Base-by-base conservation (phyloP, 2,329 filamentous ascomycete genomes). In the Periglandula ipomoeae region DNA sequence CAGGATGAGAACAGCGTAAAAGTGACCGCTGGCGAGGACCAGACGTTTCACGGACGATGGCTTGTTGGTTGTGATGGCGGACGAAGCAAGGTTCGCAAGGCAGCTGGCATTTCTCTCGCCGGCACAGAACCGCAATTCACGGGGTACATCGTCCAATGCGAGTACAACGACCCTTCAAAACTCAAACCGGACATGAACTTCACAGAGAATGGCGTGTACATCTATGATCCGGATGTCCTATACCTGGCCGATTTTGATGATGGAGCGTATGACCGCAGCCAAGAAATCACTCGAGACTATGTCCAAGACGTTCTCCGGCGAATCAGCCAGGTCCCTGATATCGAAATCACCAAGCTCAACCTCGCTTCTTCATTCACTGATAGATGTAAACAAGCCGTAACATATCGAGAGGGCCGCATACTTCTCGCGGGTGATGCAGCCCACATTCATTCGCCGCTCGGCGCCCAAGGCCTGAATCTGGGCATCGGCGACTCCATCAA, bases 381-480 rank as follows among this genome's bases (percentile, higher is more conserved):
- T 53, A 55, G 50, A 19, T 51, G 50, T 40, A 54, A 50, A 24
- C 59, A 58, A 37, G 64, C 66, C 2, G 58, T 61, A 2, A 55
- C 49, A 3, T 72, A 70, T 52, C 61, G 64, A 19, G 59, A 61
- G 10, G 69, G 69, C n/a, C 65, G 71, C 9, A 60, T 71, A 5
- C 70, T 76, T 44, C 62, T 77, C 8, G 71, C 70, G 5, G 73
- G 73, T 11, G 74, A 78, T 48, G 72, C 73, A 9, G 72, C 70
- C 13, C 73, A 77, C 50, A 72, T 71, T 3, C 73, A 75, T 52
- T 70, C 64, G 30, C 69, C 70, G 3, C 66, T 70, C 3, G 73
- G 71, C 3, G 73, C 69, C 1, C 73, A 76, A 55, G 73, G 74
- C 2, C 69, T 76, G 65, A 76, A 76, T 50, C 71, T 72, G 0